Conservation (phyloP, 768 basidiomycete genomes). For the Lepiota brunneoincarnata region DNA sequence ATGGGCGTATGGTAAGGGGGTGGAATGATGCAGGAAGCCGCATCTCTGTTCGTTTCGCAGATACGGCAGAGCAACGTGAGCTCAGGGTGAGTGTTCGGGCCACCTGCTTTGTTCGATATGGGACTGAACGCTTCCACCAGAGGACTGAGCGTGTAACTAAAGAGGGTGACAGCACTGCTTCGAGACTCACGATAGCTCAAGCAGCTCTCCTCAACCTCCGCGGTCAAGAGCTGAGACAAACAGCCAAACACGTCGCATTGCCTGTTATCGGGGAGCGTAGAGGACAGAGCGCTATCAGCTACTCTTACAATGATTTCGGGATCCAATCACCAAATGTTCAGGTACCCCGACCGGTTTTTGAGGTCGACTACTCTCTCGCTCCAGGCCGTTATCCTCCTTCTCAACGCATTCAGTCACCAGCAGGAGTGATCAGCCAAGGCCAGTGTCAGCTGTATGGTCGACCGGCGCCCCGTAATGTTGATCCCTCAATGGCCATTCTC, state of each 20-base stretch:
- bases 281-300: background rate
- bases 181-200: slow-evolving; percentile 72
- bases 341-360: slow-evolving; percentile 16
- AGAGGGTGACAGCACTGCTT: slow-evolving; percentile 62
- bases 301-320: slow-evolving; percentile 4
- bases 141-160: slow-evolving; percentile 57
- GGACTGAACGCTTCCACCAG: slow-evolving; percentile 29
- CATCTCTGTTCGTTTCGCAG: slow-evolving; percentile 79
- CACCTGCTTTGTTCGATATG: background rate
- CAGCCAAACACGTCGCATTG: background rate
- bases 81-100: slow-evolving; percentile 51
- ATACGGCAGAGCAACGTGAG: slow-evolving; percentile 75
- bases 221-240: slow-evolving; percentile 51
- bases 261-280: slow-evolving; percentile 8
- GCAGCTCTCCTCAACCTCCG: slow-evolving; percentile 74
- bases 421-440: background rate
- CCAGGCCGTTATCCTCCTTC: slow-evolving; percentile 19
- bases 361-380: slow-evolving; percentile 39
- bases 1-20: slow-evolving; percentile 78
- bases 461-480: slow-evolving; percentile 18
- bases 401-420: slow-evolving; percentile 17
- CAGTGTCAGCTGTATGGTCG: background rate
- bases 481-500: slow-evolving; percentile 37
- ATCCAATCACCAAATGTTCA: slow-evolving; percentile 1
- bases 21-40: slow-evolving; percentile 75